Conservation (phyloP, 352 stramenopile genomes). For the Globisporangium emineosum region DNA sequence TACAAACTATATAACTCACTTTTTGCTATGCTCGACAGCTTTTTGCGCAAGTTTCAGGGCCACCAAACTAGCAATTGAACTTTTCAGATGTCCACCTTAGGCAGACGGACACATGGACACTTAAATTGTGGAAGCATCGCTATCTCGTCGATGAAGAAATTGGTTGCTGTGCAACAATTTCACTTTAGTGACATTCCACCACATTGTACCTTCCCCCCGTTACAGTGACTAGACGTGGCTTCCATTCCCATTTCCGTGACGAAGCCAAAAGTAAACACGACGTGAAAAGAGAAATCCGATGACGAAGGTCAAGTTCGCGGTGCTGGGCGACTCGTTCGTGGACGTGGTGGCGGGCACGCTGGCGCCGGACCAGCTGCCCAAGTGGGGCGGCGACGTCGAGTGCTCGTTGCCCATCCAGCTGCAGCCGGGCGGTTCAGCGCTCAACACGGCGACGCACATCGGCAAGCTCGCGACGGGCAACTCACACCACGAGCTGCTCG, state of each 20-base stretch:
- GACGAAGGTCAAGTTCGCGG: conserved; percentile 46
- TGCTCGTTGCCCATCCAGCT: conserved; percentile 64
- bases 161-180: too few relatives aligned
- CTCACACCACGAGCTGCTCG: conserved; percentile 24
- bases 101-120: too few relatives aligned
- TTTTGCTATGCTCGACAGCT: background rate
- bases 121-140: too few relatives aligned
- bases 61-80: background rate
- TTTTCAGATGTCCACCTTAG: too few relatives aligned
- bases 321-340: conserved; percentile 71
- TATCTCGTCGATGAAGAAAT: too few relatives aligned
- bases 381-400: conserved; percentile 77
- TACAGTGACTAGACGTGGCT: background rate
- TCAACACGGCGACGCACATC: conserved; percentile 83
- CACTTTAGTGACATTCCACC: background rate
- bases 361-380: conserved; percentile 57
- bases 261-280: background rate
- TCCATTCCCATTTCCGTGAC: background rate
- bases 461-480: conserved; percentile 43
- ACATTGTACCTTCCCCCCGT: background rate
- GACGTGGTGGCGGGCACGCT: conserved; percentile 77
- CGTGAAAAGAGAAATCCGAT: background rate
- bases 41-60: background rate
- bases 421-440: conserved; percentile 73
- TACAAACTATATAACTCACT: too few relatives aligned